Conservation (phyloP, 139 green algal genomes). For the Chlamydomonas schloesseri region DNA sequence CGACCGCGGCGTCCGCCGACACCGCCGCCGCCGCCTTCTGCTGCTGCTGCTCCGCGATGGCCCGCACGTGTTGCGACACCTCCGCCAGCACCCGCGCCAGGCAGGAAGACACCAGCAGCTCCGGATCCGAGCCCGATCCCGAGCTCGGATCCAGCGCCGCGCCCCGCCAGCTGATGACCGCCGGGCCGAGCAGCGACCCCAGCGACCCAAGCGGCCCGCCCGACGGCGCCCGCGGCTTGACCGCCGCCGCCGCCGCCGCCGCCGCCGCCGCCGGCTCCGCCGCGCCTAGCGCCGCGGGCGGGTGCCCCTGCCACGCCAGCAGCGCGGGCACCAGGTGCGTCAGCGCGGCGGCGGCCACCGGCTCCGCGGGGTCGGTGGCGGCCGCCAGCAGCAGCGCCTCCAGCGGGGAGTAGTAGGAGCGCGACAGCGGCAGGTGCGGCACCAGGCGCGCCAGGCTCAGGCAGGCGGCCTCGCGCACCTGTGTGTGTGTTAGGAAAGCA, state of each 20-base stretch:
- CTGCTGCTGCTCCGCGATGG: not conserved
- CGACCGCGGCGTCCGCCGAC: not conserved
- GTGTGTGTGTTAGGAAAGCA: too few species aligned
- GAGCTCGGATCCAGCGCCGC: too few species aligned
- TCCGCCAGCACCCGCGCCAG: slow-evolving; percentile 28
- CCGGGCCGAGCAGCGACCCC: too few species aligned
- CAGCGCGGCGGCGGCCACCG: slow-evolving; percentile 28
- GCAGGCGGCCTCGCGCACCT: slow-evolving; percentile 48
- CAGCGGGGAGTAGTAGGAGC: slow-evolving; percentile 47
- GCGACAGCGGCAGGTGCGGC: slow-evolving; percentile 36
- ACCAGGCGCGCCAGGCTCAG: slow-evolving; percentile 26
- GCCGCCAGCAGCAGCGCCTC: slow-evolving; percentile 40
- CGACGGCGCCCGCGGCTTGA: too few species aligned
- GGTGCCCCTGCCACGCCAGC: slow-evolving; percentile 31
- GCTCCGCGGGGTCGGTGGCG: slow-evolving; percentile 32
- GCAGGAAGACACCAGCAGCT: slow-evolving; percentile 29
- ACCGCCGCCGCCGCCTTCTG: not conserved
- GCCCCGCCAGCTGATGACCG: too few species aligned
- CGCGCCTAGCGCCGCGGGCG: not conserved
- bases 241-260: not conserved
- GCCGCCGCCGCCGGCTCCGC: not conserved
- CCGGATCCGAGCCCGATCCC: too few species aligned
- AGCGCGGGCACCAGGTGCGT: slow-evolving; percentile 43
- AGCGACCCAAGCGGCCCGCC: too few species aligned
- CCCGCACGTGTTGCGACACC: not conserved